Evolutionary conservation across 352 stramenopile species (phyloP).

Genomic region (Globisporangium canariense): DNA sequence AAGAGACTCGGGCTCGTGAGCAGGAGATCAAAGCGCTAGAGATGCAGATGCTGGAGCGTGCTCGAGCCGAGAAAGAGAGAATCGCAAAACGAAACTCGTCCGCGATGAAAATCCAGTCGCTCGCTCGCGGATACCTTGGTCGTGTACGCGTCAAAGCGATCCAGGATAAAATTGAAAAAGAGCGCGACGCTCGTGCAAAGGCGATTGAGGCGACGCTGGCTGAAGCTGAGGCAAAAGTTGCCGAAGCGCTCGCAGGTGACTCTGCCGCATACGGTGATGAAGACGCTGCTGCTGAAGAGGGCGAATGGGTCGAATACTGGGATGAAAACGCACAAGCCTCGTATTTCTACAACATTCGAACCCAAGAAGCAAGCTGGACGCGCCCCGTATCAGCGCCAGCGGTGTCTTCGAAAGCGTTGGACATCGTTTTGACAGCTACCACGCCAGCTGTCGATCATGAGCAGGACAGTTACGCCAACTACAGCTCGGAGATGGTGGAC

Average conservation of each 20-base stretch:
- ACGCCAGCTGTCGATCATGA: constrained; percentile 40
- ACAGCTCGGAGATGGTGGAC: constrained; percentile 19
- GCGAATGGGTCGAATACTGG: constrained; percentile 90
- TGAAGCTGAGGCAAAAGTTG: constrained; percentile 55
- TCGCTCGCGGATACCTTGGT: constrained; percentile 52
- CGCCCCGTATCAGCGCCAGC: constrained; percentile 38
- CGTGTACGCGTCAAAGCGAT: constrained; percentile 49
- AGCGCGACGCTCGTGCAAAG: constrained; percentile 53
- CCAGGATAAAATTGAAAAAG: constrained; percentile 60
- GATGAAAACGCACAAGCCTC: constrained; percentile 86
- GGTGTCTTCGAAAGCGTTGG: constrained; percentile 30
- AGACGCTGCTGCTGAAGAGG: constrained; percentile 19
- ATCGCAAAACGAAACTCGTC: constrained; percentile 45
- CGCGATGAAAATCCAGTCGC: constrained; percentile 56
- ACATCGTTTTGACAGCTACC: constrained; percentile 32
- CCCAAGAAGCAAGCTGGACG: constrained; percentile 86
- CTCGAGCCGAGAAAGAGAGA: constrained; percentile 57
- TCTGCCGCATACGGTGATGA: constrained; percentile 7
- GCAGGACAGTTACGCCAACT: constrained; percentile 25
- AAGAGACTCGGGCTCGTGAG: constrained; percentile 55
- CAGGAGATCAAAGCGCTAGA: constrained; percentile 74
- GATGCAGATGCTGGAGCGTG: constrained; percentile 71
- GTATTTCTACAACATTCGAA: constrained; percentile 89
- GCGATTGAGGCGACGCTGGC: constrained; percentile 56
- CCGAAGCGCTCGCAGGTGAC: constrained; percentile 28